Base-by-base conservation (phyloP, 371 early-diverging fungal species). In the Mortierella sp. region DNA sequence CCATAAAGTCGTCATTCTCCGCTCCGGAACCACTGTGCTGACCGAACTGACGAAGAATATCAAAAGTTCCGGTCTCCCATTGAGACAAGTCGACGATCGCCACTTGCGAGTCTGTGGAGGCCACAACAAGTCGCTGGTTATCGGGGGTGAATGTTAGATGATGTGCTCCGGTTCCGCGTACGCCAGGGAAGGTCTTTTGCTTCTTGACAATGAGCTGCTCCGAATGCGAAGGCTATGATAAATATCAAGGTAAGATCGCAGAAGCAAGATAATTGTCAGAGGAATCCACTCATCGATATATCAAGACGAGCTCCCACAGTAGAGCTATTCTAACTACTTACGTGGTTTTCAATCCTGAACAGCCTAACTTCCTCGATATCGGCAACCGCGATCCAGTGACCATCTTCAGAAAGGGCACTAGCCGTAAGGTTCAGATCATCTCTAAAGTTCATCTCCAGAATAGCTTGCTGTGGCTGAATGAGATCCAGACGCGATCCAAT, bases 311-410 rank as follows among this genome's bases (percentile, higher is more conserved):
- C 26, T 18, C n/a, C 16, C 28, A 14, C 16, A 2, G 29, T 18
- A 48, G 16, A 7, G 2, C 7, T 23, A 15, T 15, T 14, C 25
- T 19, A 64, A n/a, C 26, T 18, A 30, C 84, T 77, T 85, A 87
- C 87, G 25, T 82, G 74, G 65, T 88, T 79, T 16, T 80, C 77
- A n/a, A 94, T 74, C 30, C 86, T 82, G 84, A 94, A 95, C 7
- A 96, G 79, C 70, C 89, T 86, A 26, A 92, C 85, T 63, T 86
- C 83, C 57, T 93, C 90, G 21, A 92, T 87, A 73, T 95, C 95
- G 25, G 96, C 89, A 5, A 92, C 91, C 4, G 93, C 94, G 66
- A 98, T 88, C 92, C 95, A 94, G 15, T 85, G 74, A 6, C 95
- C 97, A 79, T 96, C 89, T 64, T 90, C 86, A 18, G 98, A 96